Conservation (phyloP, 1,284 basidiomycete species). For the Trametes hirsuta region DNA sequence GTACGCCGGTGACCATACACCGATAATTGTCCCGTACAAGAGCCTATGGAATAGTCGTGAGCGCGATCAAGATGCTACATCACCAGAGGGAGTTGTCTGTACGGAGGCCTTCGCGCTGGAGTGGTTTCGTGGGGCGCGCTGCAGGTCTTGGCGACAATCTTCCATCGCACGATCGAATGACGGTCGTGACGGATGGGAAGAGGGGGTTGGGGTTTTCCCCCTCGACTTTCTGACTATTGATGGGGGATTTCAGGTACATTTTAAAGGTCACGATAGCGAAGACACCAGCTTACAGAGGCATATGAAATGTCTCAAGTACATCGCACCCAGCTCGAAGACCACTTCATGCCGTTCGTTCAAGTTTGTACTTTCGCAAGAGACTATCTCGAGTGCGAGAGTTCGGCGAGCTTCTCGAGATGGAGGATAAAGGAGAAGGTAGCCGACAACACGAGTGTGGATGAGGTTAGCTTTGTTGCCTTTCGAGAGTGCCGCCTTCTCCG, state of each 20-base stretch:
- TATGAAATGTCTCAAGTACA: constrained; percentile 5
- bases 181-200: not conserved
- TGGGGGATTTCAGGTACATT: not conserved
- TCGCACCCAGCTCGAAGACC: constrained; percentile 3
- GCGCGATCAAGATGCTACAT: not conserved
- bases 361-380: not conserved
- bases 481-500: constrained; percentile 2
- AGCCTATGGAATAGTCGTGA: constrained; percentile 21
- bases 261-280: not conserved
- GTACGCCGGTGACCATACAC: constrained; percentile 32
- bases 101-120: not conserved
- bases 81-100: not conserved
- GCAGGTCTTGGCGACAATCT: not conserved
- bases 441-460: not conserved
- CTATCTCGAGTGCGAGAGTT: not conserved
- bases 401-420: constrained; percentile 1
- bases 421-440: constrained; percentile 5
- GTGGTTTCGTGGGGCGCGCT: constrained; percentile 1
- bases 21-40: constrained; percentile 34
- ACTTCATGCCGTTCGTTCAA: not conserved
- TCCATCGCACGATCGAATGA: constrained; percentile 1
- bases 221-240: constrained; percentile 1
- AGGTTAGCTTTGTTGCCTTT: constrained; percentile 1
- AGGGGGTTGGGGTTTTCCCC: constrained; percentile 1
- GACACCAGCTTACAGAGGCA: not conserved